Conservation (phyloP, 257 asterid species). For the Fraxinus americana region DNA sequence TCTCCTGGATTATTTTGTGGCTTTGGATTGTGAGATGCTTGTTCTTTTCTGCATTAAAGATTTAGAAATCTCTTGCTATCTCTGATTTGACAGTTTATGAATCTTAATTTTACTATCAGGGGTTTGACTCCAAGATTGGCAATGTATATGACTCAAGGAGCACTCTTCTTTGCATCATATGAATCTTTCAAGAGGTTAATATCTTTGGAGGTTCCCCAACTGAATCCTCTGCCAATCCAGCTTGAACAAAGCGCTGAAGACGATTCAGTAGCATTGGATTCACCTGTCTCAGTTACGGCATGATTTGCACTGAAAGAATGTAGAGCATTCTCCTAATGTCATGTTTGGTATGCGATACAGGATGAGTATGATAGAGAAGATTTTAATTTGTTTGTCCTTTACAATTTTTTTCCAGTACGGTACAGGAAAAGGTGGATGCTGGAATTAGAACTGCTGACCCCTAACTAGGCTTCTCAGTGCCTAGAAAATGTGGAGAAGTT, state of each 20-base stretch:
- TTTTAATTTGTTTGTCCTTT: neutral
- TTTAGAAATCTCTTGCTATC: neutral
- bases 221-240: constrained; percentile 22
- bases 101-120: constrained; percentile 44
- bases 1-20: neutral
- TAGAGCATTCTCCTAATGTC: neutral
- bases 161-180: constrained; percentile 89
- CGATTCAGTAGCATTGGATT: neutral
- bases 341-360: neutral
- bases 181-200: constrained; percentile 78
- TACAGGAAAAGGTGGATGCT: neutral
- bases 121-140: constrained; percentile 89
- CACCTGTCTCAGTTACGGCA: constrained; percentile 26
- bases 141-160: constrained; percentile 93
- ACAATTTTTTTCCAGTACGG: neutral
- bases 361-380: neutral
- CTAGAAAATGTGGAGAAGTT: neutral
- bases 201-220: constrained; percentile 29
- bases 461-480: neutral
- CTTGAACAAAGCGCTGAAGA: neutral
- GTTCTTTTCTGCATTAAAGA: neutral
- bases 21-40: neutral
- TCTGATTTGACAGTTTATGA: neutral
- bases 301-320: neutral
- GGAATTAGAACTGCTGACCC: neutral